These are phyloP conservation scores for Trypanosoma platydactyli DNA, from an alignment of 208 protist species.

Conservation along the genomic window DNA sequence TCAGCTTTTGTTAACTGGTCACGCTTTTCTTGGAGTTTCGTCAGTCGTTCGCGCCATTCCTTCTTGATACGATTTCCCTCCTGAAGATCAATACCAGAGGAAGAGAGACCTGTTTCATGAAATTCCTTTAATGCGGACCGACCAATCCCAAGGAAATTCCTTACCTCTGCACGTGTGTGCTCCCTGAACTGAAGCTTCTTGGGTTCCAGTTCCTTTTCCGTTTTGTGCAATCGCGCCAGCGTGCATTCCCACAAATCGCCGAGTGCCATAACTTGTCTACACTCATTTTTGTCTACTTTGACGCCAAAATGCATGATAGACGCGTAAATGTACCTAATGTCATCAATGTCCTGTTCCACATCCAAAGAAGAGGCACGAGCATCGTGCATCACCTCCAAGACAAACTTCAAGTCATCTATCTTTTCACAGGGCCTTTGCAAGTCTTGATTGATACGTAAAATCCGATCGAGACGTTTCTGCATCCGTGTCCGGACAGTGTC, in stretches of 20 bases:
- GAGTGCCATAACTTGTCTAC: conserved; percentile 75
- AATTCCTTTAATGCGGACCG: conserved; percentile 73
- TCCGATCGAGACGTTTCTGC: conserved; percentile 67
- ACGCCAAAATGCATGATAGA: conserved; percentile 93
- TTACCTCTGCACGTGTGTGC: conserved; percentile 91
- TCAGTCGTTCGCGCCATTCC: conserved; percentile 82
- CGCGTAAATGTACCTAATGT: conserved; percentile 95
- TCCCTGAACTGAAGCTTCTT: conserved; percentile 95
- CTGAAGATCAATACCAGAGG: conserved; percentile 84
- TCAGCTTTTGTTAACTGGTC: conserved; percentile 94
- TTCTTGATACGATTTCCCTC: conserved; percentile 90
- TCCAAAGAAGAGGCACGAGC: conserved; percentile 84
- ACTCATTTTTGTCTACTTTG: conserved; percentile 77
- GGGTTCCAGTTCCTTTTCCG: conserved; percentile 81
- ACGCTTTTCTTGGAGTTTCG: conserved; percentile 66
- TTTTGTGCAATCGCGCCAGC: conserved; percentile 66
- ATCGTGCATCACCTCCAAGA: conserved; percentile 94
- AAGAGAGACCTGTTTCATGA: conserved; percentile 78
- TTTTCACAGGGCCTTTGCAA: conserved; percentile 86
- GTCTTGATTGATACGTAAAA: conserved; percentile 87
- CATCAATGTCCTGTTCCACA: conserved; percentile 92
- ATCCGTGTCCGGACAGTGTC: conserved; percentile 81
- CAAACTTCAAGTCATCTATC: conserved; percentile 96
- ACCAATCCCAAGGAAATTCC: conserved; percentile 66
- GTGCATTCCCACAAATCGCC: conserved; percentile 86